Base-by-base conservation (phyloP, 306 rosid species). In the Cucumis melo region DNA sequence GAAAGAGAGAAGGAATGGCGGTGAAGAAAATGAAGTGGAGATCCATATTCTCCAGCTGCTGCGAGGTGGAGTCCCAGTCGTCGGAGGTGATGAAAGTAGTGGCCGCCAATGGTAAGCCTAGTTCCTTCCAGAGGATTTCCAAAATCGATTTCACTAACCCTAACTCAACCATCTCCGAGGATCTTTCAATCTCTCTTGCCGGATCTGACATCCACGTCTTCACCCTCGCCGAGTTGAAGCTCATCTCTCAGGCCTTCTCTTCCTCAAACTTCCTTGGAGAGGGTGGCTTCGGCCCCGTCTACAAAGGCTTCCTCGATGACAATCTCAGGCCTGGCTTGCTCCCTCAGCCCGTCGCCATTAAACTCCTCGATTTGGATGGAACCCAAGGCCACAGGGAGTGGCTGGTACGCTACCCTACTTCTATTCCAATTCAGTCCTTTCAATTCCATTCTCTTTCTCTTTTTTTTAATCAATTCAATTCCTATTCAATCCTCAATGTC, bases 271-370 rank as follows among this genome's bases (percentile, higher is more conserved):
- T 87, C 56, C 82, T 89, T 0, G 94, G 94, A 4, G 94, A 87
- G 83, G 94, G 94, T n/a, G 94, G 94, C 7, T 89, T 89, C 19
- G 94, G 94, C 12, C 91, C 94, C 0, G 94, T 89, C 29, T 89
- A 87, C 23, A 89, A 89, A 70, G 94, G 89, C 0, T 89, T 89
- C 76, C 67, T 89, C 53, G 90, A 89, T 38, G 91, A 89, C 38
- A 87, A 80, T 82, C 72, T 89, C 61, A 73, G 91, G 34, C 81
- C 78, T 23, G 89, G 87, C n/a, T 82, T 89, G 5, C 57, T 77
- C 70, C 82, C 94, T 57, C 94, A 89, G 77, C 81, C 94, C 16
- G 94, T 89, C 1, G 94, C 94, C 16, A 88, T 89, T 38, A 89
- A 89, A 81, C 87, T 84, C 67, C 73, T 89, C 80, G 86, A 89